Base-by-base conservation (phyloP, 352 stramenopile species). In the Hyaloperonospora brassicae region DNA sequence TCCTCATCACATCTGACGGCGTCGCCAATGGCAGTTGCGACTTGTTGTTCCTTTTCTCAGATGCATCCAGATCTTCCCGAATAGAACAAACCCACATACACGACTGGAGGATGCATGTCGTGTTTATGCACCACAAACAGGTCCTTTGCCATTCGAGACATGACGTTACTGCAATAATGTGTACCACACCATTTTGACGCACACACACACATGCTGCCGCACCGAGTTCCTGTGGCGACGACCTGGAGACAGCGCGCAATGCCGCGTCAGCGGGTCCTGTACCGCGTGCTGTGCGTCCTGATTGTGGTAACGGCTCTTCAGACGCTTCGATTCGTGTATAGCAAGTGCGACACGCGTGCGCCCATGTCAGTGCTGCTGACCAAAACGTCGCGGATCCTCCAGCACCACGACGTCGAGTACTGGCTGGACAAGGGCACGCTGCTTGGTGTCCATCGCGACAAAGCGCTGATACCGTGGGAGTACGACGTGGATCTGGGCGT, bases 381-480 rank as follows among this genome's bases (percentile, higher is more conserved):
- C 39, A 87, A 82, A 59, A 86, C 79, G 22, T 76, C 76, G 11
- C 59, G 38, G 1, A 80, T 89, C 38, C 62, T 89, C 23, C 68
- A 86, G 52, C 64, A 57, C 48, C 71, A 89, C 63, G 62, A 76
- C 34, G 46, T 91, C 61, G 73, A 91, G 68, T 91, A 88, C 50
- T 91, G 80, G 80, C 73, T 91, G 21, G 80, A 91, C 70, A 88
- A 87, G 58, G 78, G 80, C 50, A 87, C 80, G 47, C 63, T 91
- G 2, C 58, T 89, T 13, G 78, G 80, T 31, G 68, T 88, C 30
- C 69, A 87, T 30, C 78, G 80, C 17, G 76, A 91, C 50, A 59
- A 76, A 2, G 78, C 74, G 4, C 62, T 91, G 31, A 91, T 91
- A 54, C 79, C 78, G 12, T 89, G 76, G 76, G 80, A 91, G 45